Conservation (phyloP, 495 filamentous ascomycete genomes). For the Lindgomyces ingoldianus region DNA sequence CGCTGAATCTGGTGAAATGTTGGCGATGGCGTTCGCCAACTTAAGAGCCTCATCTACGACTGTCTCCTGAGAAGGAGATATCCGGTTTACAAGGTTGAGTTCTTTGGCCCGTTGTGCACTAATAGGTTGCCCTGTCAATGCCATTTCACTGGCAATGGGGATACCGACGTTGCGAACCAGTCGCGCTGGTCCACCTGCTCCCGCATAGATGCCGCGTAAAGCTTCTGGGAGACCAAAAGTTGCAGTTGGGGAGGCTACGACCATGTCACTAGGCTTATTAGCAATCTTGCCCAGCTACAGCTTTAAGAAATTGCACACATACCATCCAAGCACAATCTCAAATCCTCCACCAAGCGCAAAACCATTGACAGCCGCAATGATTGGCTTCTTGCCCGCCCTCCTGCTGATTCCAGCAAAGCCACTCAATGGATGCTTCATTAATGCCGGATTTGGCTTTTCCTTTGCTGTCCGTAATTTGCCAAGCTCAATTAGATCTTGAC, state of each 20-base stretch:
- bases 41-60: slow-evolving; percentile 38
- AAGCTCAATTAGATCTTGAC: slow-evolving; percentile 53
- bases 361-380: slow-evolving; percentile 43
- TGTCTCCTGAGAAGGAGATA: slow-evolving; percentile 34
- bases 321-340: slow-evolving; percentile 42
- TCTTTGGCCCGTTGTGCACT: slow-evolving; percentile 35
- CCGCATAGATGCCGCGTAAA: slow-evolving; percentile 40
- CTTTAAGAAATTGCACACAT: slow-evolving; percentile 1
- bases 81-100: slow-evolving; percentile 37
- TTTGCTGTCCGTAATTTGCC: slow-evolving; percentile 25
- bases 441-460: slow-evolving; percentile 18
- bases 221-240: slow-evolving; percentile 41
- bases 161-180: slow-evolving; percentile 40
- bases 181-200: slow-evolving; percentile 38
- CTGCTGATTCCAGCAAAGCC: slow-evolving; percentile 40
- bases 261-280: slow-evolving; percentile 37
- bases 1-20: slow-evolving; percentile 37
- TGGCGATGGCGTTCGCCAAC: slow-evolving; percentile 36
- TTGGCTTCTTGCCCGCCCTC: slow-evolving; percentile 39
- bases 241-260: slow-evolving; percentile 39
- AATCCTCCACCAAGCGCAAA: slow-evolving; percentile 42
- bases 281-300: slow-evolving; percentile 2
- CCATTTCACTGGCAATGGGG: slow-evolving; percentile 40
- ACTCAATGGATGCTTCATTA: slow-evolving; percentile 35
- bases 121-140: slow-evolving; percentile 35